Conservation (phyloP, 176 grass and related monocot genomes). For the Chrysopogon serrulatus region DNA sequence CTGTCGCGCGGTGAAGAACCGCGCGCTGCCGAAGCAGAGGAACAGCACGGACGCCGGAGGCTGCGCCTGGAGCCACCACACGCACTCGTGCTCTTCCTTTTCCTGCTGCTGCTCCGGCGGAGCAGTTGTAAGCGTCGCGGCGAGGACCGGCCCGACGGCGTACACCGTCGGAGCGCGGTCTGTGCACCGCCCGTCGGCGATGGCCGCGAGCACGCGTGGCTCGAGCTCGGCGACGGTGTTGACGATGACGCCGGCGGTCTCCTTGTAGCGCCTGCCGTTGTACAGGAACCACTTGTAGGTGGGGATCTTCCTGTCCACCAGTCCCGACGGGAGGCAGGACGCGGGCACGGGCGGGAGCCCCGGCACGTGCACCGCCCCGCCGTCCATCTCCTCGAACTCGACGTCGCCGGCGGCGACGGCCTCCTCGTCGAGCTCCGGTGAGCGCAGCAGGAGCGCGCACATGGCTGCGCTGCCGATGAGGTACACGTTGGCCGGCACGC, state of each 20-base stretch:
- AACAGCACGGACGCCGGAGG: slow-evolving; percentile 37
- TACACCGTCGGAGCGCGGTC: no score
- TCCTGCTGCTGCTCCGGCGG: not conserved
- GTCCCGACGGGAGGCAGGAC: not conserved
- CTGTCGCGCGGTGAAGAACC: not conserved
- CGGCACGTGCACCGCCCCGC: not conserved
- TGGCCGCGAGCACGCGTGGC: no score
- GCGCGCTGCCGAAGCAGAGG: slow-evolving; percentile 52
- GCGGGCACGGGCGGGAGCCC: slow-evolving; percentile 37
- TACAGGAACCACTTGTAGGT: slow-evolving; percentile 31
- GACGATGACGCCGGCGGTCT: slow-evolving; percentile 31
- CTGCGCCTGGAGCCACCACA: slow-evolving; percentile 46
- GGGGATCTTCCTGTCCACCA: slow-evolving; percentile 14
- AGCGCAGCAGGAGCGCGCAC: no score
- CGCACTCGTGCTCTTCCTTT: slow-evolving; percentile 8
- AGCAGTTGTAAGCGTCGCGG: not conserved
- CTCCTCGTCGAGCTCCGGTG: no score
- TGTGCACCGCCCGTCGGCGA: no score
- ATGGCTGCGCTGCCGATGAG: no score
- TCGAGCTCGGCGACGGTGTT: no score
- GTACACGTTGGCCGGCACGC: no score
- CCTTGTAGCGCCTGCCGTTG: slow-evolving; percentile 17
- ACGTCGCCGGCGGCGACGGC: no score
- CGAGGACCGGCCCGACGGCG: slow-evolving; percentile 24
- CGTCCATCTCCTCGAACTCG: no score